A percentile compares a stretch with the other conserved stretches of the same genome.
phyloP scores from a whole-genome alignment of 768 basidiomycete genomes.

The Psilocybe subaeruginosa region DNA sequence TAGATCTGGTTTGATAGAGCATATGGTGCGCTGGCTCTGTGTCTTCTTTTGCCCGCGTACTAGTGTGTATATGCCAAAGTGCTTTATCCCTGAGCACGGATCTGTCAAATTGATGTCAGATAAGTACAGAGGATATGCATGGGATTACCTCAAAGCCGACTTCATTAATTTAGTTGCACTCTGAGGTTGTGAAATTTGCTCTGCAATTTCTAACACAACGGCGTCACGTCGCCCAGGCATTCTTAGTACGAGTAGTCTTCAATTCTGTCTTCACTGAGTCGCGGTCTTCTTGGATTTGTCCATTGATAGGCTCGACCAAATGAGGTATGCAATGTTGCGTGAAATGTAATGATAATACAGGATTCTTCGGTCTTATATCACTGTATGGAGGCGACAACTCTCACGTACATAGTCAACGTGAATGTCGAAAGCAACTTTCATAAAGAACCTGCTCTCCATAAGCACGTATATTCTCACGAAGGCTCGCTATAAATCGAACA shows the following conservation, averaged over 20 bases:
- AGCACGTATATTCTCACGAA: neutral
- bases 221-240: too few relatives aligned
- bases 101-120: neutral
- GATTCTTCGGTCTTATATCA: neutral
- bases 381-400: neutral
- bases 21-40: neutral
- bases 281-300: too few relatives aligned
- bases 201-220: too few relatives aligned
- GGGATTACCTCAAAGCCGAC: neutral
- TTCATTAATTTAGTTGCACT: too few relatives aligned
- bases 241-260: too few relatives aligned
- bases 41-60: neutral
- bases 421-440: too few relatives aligned
- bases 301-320: too few relatives aligned
- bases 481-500: neutral
- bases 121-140: neutral
- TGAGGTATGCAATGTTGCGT: neutral
- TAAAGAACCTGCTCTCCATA: conserved; percentile 29
- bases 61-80: neutral
- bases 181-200: too few relatives aligned
- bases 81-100: neutral
- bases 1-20: neutral
- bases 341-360: neutral
- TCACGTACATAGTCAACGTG: neutral
- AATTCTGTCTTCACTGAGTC: too few relatives aligned